A percentile compares a stretch with the other conserved stretches of the same genome.
Evolutionary conservation across 306 rosid species (phyloP).

Genomic region (Pterocarpus macrocarpus): DNA sequence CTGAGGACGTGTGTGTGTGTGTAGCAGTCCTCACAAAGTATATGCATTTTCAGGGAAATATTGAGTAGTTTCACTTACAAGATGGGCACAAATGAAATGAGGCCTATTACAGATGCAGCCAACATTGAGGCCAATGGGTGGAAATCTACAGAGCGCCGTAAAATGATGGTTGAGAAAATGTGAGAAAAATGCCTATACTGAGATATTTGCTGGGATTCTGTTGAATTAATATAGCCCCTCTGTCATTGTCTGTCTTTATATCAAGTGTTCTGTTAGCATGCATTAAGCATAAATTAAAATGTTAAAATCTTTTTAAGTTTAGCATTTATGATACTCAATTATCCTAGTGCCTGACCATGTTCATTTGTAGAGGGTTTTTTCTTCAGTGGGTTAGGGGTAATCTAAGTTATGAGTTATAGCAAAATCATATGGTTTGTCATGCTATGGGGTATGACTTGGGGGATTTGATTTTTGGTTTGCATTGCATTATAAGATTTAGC

Average conservation of each 20-base stretch:
- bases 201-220: neutral
- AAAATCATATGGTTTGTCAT: neutral
- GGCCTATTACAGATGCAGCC: neutral
- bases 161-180: conserved; percentile 18
- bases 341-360: neutral
- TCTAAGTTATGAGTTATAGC: too few species aligned
- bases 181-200: conserved; percentile 9
- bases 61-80: neutral
- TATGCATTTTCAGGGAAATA: conserved; percentile 4
- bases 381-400: too few species aligned
- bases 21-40: neutral
- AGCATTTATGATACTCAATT: neutral
- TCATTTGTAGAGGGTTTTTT: neutral
- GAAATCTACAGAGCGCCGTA: conserved; percentile 28
- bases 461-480: too few species aligned
- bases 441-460: neutral
- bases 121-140: neutral
- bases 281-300: conserved; percentile 1
- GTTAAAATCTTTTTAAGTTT: neutral
- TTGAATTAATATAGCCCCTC: neutral
- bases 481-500: neutral
- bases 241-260: neutral
- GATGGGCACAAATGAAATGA: conserved; percentile 21
- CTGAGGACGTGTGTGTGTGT: too few species aligned
- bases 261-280: neutral